Base-by-base conservation (phyloP, 129 eudicot genomes). In the Escallonia herrerae region DNA sequence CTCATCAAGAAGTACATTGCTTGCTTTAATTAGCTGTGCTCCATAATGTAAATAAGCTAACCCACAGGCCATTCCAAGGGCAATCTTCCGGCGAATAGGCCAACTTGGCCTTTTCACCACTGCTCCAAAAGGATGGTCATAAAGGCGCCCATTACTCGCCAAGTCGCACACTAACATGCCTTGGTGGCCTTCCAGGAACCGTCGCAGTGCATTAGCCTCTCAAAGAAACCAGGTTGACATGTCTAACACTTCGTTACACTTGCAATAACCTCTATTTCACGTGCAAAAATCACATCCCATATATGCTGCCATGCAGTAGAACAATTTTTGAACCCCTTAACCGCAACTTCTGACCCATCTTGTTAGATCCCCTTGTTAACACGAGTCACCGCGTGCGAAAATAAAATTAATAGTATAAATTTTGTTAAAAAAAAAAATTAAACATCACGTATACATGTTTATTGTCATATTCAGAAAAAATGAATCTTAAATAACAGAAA, bases 1-100 rank as follows among this genome's bases (percentile, higher is more conserved):
- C 49, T 42, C 39, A 38, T n/a, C 65, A 3, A 61, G 12, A 3
- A 57, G 42, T 22, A 57, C 37, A 9, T 57, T 57, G 39, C 61
- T 57, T 3, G 61, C 37, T 11, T 57, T 57, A 6, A 57, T 42
- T 5, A 48, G 46, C 15, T 42, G 46, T 3, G 15, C 48, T 33
- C 13, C 64, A 40, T 42, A 9, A 15, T 60, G 64, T 22, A 60
- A 60, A 42, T 60, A 60, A 7, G 64, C 64, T 48, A 60, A 60
- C 13, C 64, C 64, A 39, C 48, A 48, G 0, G 64, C 64, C 13
- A 48, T 60, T 41, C 64, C 64, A 42, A 60, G 8, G 48, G 64
- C 47, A 40, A 60, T 60, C 48, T 60, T 60, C 8, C 6, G 64
- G 7, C 64, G 64, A 10, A 40, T 40, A 6, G 64, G 64, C 64